phyloP scores from a whole-genome alignment of 129 eudicot genomes.

The Kitagawia praeruptora region DNA sequence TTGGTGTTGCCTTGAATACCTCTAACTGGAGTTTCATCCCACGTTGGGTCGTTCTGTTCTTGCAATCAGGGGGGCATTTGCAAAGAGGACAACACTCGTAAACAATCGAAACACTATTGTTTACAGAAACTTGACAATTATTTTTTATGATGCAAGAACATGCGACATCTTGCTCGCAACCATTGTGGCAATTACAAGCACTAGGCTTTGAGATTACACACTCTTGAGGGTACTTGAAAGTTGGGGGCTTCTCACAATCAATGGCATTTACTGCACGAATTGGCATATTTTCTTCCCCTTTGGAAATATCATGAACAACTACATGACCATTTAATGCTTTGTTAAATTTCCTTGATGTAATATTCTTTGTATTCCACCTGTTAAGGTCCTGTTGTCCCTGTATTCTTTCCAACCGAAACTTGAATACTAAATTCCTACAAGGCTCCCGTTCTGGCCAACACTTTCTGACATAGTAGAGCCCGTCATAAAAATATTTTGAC shows the following conservation, averaged over 20 bases:
- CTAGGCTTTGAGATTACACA: neutral
- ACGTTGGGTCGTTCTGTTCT: constrained; percentile 13
- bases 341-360: constrained; percentile 10
- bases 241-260: constrained; percentile 19
- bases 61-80: constrained; percentile 16
- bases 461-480: neutral
- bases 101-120: neutral
- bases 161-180: neutral
- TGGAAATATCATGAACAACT: constrained; percentile 14
- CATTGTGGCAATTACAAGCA: constrained; percentile 9
- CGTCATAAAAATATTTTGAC: neutral
- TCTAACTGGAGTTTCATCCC: constrained; percentile 10
- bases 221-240: constrained; percentile 6
- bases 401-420: constrained; percentile 11
- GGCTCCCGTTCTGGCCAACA: neutral
- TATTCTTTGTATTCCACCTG: neutral
- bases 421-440: constrained; percentile 7
- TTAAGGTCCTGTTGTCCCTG: constrained; percentile 3
- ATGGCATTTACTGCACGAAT: constrained; percentile 10
- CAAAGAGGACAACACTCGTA: constrained; percentile 20
- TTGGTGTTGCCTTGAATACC: constrained; percentile 12
- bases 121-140: neutral
- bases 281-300: constrained; percentile 15
- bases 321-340: neutral
- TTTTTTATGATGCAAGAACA: constrained; percentile 12